phyloP scores from a whole-genome alignment of 306 rosid genomes.

The Malus sylvestris region DNA sequence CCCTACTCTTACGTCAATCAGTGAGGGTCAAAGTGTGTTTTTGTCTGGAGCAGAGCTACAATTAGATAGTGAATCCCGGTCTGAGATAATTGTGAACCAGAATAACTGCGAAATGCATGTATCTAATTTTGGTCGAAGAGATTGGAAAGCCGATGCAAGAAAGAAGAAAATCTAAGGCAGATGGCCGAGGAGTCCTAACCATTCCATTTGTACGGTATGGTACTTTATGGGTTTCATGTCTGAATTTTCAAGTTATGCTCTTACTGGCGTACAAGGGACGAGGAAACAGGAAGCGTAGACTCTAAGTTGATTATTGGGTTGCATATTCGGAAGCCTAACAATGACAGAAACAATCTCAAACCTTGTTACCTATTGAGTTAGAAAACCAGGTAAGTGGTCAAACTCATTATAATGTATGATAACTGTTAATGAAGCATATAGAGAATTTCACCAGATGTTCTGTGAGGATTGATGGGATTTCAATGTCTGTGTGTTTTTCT shows the following conservation, averaged over 20 bases:
- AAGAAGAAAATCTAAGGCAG: constrained; percentile 46
- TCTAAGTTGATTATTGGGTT: too few species aligned
- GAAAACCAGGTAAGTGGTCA: background rate
- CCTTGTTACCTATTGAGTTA: background rate
- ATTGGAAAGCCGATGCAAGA: constrained; percentile 96
- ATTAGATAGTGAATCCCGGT: constrained; percentile 22
- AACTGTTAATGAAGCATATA: background rate
- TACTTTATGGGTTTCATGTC: background rate
- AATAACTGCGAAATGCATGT: constrained; percentile 30
- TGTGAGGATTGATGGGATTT: background rate
- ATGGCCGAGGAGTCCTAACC: constrained; percentile 14
- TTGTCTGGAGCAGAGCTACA: constrained; percentile 24
- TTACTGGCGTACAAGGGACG: constrained; percentile 11
- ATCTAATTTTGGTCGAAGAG: constrained; percentile 45
- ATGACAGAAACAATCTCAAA: background rate
- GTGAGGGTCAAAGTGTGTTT: constrained; percentile 25
- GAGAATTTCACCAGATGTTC: background rate
- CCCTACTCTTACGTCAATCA: constrained; percentile 20
- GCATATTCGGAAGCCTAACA: background rate
- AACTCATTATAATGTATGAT: background rate
- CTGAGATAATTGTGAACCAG: constrained; percentile 20
- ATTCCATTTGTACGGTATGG: background rate
- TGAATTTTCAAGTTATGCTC: constrained; percentile 12
- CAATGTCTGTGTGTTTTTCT: too few species aligned
- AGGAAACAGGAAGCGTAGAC: constrained; percentile 1